phyloP scores from a whole-genome alignment of 176 grass and related monocot genomes.

The Hordeum marinum region DNA sequence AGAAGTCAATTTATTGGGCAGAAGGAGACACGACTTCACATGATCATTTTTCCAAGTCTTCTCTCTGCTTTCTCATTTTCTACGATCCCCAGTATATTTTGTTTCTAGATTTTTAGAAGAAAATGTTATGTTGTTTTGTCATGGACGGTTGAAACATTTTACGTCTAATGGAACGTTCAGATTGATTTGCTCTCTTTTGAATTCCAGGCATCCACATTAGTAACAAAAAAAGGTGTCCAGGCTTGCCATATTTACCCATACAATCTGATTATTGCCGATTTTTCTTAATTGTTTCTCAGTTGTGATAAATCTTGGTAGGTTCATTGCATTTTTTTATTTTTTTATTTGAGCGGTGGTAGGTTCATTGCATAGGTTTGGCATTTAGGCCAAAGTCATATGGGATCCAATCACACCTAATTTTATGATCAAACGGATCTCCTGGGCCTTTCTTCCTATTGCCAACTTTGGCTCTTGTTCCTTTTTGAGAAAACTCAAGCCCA shows the following conservation, averaged over 20 bases:
- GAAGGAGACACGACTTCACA: constrained; percentile 13
- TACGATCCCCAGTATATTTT: neutral
- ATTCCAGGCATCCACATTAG: neutral
- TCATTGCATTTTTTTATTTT: no score
- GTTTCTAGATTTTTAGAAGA: neutral
- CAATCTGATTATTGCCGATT: neutral
- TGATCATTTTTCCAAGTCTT: neutral
- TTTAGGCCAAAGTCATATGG: neutral
- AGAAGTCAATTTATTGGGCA: neutral
- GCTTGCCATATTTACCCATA: neutral
- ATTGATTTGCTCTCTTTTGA: neutral
- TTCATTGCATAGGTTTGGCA: neutral
- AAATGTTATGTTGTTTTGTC: neutral
- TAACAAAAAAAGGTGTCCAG: neutral
- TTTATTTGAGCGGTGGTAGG: no score
- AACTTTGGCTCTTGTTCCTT: neutral
- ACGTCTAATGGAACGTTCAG: neutral
- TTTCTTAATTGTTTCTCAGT: neutral
- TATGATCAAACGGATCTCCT: neutral
- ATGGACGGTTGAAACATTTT: neutral
- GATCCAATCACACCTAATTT: constrained; percentile 26
- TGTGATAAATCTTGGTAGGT: neutral
- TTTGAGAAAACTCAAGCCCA: neutral
- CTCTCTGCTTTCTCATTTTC: neutral
- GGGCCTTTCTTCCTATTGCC: constrained; percentile 12